Conservation (phyloP, 2,329 filamentous ascomycete species). For the Fusarium begoniae region DNA sequence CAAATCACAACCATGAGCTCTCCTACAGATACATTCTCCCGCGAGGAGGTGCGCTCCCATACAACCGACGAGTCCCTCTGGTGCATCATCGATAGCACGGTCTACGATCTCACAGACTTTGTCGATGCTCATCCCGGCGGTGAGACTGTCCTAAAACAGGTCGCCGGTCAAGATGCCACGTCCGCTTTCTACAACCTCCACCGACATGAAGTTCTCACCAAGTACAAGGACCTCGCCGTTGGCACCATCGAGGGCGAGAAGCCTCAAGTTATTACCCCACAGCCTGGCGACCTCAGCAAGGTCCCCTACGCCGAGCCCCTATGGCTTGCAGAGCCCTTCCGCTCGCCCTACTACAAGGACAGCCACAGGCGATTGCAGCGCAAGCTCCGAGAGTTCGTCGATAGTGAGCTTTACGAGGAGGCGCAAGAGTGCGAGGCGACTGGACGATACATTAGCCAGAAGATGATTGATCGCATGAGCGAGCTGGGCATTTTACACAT, state of each 20-base stretch:
- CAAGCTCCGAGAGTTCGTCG: constrained; percentile 77
- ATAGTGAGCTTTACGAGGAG: constrained; percentile 76
- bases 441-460: constrained; percentile 75
- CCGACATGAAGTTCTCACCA: constrained; percentile 85
- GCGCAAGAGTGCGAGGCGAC: constrained; percentile 79
- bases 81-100: constrained; percentile 86
- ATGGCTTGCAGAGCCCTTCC: constrained; percentile 82
- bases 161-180: constrained; percentile 84
- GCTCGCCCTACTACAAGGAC: constrained; percentile 82
- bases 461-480: constrained; percentile 83
- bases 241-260: constrained; percentile 80
- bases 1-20: constrained; percentile 37
- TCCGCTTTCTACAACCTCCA: constrained; percentile 91
- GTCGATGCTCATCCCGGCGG: constrained; percentile 86
- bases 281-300: constrained; percentile 75
- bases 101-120: constrained; percentile 89
- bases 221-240: constrained; percentile 79
- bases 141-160: constrained; percentile 79
- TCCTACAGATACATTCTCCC: constrained; percentile 62
- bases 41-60: constrained; percentile 77
- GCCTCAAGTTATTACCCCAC: constrained; percentile 74
- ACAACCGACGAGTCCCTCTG: constrained; percentile 79
- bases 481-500: constrained; percentile 78
- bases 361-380: constrained; percentile 74
- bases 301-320: constrained; percentile 88